Conservation (phyloP, 2,329 filamentous ascomycete species). For the Aureobasidium leucospermi region DNA sequence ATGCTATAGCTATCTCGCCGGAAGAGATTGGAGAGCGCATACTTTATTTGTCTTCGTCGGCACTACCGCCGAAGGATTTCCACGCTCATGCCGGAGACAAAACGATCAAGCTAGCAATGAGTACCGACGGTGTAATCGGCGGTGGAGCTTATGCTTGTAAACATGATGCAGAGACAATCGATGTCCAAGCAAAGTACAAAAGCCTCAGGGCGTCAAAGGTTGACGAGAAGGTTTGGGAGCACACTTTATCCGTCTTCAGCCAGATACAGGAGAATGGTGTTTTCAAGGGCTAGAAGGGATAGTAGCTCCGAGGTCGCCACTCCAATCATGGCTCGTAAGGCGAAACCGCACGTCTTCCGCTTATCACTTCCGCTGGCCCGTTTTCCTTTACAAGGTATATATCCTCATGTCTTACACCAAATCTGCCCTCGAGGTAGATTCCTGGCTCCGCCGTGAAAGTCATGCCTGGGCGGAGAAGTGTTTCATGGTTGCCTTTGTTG, state of each 20-base stretch:
- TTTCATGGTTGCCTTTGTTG: constrained; percentile 52
- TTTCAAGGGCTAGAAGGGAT: background rate
- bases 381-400: constrained; percentile 50
- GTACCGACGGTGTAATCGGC: too few relatives aligned
- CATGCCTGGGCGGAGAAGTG: constrained; percentile 49
- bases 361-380: constrained; percentile 49
- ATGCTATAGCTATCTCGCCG: too few relatives aligned
- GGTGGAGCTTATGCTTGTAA: too few relatives aligned
- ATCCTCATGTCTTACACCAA: constrained; percentile 58
- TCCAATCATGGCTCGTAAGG: constrained; percentile 44
- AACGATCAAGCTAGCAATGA: too few relatives aligned
- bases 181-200: too few relatives aligned
- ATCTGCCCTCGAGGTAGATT: constrained; percentile 52
- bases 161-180: too few relatives aligned
- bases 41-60: too few relatives aligned
- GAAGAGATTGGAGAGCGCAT: too few relatives aligned
- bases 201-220: too few relatives aligned
- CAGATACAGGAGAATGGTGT: background rate
- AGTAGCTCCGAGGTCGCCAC: background rate
- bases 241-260: background rate
- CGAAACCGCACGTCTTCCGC: constrained; percentile 43
- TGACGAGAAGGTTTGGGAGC: too few relatives aligned
- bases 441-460: constrained; percentile 58
- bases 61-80: too few relatives aligned
- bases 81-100: too few relatives aligned